phyloP scores from a whole-genome alignment of 352 stramenopile genomes.

The Phytopythium vexans region DNA sequence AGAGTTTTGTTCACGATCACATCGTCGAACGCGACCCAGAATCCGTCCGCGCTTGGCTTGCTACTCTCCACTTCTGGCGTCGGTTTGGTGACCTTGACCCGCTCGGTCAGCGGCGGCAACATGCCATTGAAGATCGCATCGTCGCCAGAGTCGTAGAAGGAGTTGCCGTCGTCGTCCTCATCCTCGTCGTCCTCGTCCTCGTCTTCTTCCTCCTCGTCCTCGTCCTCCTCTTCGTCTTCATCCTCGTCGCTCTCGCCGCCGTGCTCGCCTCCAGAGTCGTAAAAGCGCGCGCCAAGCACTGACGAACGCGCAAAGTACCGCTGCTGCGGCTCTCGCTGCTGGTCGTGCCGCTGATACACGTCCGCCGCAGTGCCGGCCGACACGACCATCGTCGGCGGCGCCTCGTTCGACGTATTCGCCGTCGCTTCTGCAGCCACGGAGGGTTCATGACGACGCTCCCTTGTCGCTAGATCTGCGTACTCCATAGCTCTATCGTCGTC shows the following conservation, averaged over 20 bases:
- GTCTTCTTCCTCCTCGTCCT: slow-evolving; percentile 4
- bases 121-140: slow-evolving; percentile 28
- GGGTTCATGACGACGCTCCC: too few species aligned
- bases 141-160: slow-evolving; percentile 62
- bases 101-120: slow-evolving; percentile 38
- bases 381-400: slow-evolving; percentile 4
- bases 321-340: slow-evolving; percentile 1
- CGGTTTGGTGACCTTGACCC: slow-evolving; percentile 39
- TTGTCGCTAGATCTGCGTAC: slow-evolving; percentile 17
- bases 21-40: slow-evolving; percentile 67
- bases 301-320: slow-evolving; percentile 3
- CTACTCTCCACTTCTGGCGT: slow-evolving; percentile 11
- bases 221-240: neutral
- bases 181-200: slow-evolving; percentile 9
- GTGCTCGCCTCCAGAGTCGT: slow-evolving; percentile 7
- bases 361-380: slow-evolving; percentile 1
- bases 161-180: slow-evolving; percentile 22
- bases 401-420: neutral
- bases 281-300: slow-evolving; percentile 5
- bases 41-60: slow-evolving; percentile 37
- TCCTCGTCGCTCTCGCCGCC: slow-evolving; percentile 7
- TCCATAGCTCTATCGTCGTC: slow-evolving; percentile 29
- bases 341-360: neutral
- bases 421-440: neutral
- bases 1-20: slow-evolving; percentile 66